Evolutionary conservation across 2,329 filamentous ascomycete species (phyloP), one percentile per base, ranked within the genome.

Genomic region (Fusarium verrucosum): DNA sequence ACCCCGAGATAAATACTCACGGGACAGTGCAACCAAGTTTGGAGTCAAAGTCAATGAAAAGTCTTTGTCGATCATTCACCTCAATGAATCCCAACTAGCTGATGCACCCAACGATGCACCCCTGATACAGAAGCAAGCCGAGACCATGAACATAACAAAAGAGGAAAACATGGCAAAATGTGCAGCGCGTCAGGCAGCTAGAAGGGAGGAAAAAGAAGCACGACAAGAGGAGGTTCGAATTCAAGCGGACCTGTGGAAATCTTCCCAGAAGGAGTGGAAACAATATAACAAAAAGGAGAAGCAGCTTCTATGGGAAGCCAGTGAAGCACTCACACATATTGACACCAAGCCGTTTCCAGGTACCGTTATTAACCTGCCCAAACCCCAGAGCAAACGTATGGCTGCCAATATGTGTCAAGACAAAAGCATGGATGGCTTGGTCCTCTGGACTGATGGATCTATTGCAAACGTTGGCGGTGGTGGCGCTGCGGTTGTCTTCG

Each of bases 401-500:
- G 28, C 17, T 50, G 9, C 8, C 23, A 25, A 28, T 17, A 7
- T 22, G 3, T 41, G 28, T 7, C 7, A 26, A n/a, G 37, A 25
- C 22, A 11, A 28, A 11, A 28, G 17, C 3, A 13, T 26, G 7
- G 25, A 52, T 22, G 5, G n/a, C 9, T 35, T 57, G 11, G 5
- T 16, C 10, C 17, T 57, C 10, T 57, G 47, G 47, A 28, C 40
- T 7, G 47, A 53, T 35, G 40, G 53, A 1, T 53, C 38, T 19
- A 19, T 53, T 13, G 19, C 16, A 6, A 38, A 17, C 28, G 13
- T 14, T 10, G 10, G 9, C 6, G n/a, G 28, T 20, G 47, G 46
- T 22, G 54, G 49, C 16, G 41, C 41, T 38, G 32, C 40, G 19
- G 35, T 45, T 38, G 54, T 28, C 20, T 53, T 53, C 11, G 22